Evolutionary conservation across 2,329 filamentous ascomycete genomes (phyloP).

Genomic region (Xylariales sp.): DNA sequence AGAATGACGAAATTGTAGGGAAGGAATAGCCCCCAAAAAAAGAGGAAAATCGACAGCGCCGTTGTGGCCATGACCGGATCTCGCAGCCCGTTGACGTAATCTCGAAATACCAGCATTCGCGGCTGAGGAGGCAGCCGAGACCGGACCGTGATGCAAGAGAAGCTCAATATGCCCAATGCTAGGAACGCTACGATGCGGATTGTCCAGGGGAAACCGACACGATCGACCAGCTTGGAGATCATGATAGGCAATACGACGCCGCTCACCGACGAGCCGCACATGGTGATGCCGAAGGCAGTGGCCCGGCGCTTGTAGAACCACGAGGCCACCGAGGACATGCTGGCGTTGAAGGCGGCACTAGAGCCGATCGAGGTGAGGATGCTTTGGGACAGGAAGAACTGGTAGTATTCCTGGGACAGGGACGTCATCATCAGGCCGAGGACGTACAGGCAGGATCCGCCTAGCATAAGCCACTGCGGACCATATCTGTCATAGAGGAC

Average conservation of each 20-base stretch:
- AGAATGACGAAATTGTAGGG: conserved; percentile 47
- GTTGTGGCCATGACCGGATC: conserved; percentile 38
- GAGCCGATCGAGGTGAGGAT: conserved; percentile 34
- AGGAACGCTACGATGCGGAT: conserved; percentile 31
- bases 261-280: conserved; percentile 44
- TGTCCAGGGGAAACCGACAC: conserved; percentile 36
- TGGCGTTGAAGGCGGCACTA: conserved; percentile 35
- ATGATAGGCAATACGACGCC: conserved; percentile 56
- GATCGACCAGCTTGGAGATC: conserved; percentile 44
- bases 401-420: conserved; percentile 35
- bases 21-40: conserved; percentile 50
- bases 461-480: conserved; percentile 50
- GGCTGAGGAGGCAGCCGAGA: conserved; percentile 27
- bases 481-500: conserved; percentile 63
- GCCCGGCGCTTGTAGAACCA: conserved; percentile 45
- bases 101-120: conserved; percentile 41
- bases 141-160: conserved; percentile 26
- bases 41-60: too few species aligned
- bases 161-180: conserved; percentile 25
- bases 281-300: conserved; percentile 42
- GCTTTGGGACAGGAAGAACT: conserved; percentile 33
- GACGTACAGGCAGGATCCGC: conserved; percentile 52
- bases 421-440: conserved; percentile 62
- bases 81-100: conserved; percentile 37
- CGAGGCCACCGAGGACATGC: conserved; percentile 26